Evolutionary conservation across 192 early-diverging fungal genomes (phyloP), one percentile per base, ranked within the genome.

Genomic region (Mortierella hygrophila): DNA sequence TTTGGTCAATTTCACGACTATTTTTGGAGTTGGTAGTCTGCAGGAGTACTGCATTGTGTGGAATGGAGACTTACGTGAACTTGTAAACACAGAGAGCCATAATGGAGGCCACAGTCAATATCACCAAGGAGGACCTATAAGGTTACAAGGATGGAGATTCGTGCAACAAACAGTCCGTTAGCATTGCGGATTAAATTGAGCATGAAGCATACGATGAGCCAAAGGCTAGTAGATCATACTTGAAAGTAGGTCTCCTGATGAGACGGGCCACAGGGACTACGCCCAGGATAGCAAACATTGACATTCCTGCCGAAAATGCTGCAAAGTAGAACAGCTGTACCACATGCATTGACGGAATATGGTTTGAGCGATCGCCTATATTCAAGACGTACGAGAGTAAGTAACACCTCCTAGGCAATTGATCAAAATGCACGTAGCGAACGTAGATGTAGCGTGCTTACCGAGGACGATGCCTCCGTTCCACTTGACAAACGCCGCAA

Each of bases 241-340:
- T 76, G 4, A 41, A n/a, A 8, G 57, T 69, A 16, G 78, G 80
- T 35, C 52, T 72, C 32, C 32, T 60, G 49, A 89, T 32, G 76
- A 89, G 76, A 70, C 82, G 63, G 55, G 69, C 76, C 2, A 90
- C 70, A n/a, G 85, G 77, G 38, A 88, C 81, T 15, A 87, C 52
- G 18, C 78, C 82, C 26, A 93, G 23, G 2, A 92, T 88, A 10
- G 82, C 71, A 41, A 94, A 93, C 23, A 88, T 70, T 1, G 91
- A 81, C 60, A 93, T 87, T 4, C 89, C 89, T 0, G 88, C 82
- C 9, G 90, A 70, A 73, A 96, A 96, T 2, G 90, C 90, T 49
- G 83, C 87, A 91, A 95, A 98, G 88, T 99, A 99, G 41, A 97
- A 91, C 26, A 97, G 60, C 84, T 99, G 98, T 26, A 96, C 94